Conservation (phyloP, 352 stramenopile genomes). For the Pythium aquatile region DNA sequence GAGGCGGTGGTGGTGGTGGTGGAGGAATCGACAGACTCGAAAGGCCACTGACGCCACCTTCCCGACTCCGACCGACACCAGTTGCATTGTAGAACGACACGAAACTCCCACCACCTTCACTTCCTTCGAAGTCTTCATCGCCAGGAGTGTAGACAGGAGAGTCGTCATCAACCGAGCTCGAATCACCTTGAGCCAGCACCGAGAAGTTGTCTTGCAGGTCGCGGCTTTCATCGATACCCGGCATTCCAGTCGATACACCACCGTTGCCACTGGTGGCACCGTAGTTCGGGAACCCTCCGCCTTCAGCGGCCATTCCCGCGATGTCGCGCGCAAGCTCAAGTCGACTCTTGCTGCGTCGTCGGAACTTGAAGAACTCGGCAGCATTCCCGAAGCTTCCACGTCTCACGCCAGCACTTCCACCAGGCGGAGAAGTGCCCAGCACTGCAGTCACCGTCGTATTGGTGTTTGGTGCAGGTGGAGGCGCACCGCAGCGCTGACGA, state of each 20-base stretch:
- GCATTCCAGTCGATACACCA: slow-evolving; percentile 37
- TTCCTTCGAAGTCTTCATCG: slow-evolving; percentile 62
- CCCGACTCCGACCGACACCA: slow-evolving; percentile 26
- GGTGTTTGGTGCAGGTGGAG: slow-evolving; percentile 20
- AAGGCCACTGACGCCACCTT: slow-evolving; percentile 36
- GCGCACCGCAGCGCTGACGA: slow-evolving; percentile 40
- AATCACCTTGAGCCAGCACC: slow-evolving; percentile 40
- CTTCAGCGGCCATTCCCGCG: slow-evolving; percentile 45
- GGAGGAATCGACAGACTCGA: slow-evolving; percentile 60
- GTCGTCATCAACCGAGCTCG: slow-evolving; percentile 12
- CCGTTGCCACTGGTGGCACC: slow-evolving; percentile 33
- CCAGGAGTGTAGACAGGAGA: slow-evolving; percentile 53
- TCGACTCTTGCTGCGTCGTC: slow-evolving; percentile 82
- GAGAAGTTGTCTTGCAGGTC: slow-evolving; percentile 50
- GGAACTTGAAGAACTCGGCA: slow-evolving; percentile 85
- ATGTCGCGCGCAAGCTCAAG: slow-evolving; percentile 75
- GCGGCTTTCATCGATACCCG: slow-evolving; percentile 66
- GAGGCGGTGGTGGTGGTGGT: slow-evolving; percentile 47
- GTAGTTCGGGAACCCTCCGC: slow-evolving; percentile 52
- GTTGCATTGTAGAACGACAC: slow-evolving; percentile 78
- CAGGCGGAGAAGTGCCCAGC: slow-evolving; percentile 35
- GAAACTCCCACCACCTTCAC: slow-evolving; percentile 68
- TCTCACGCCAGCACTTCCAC: slow-evolving; percentile 28
- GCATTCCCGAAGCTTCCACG: slow-evolving; percentile 83
- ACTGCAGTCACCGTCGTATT: slow-evolving; percentile 20